These are phyloP conservation scores for Trichomonas tenax DNA, from an alignment of 208 protist species.

Conservation along the genomic window DNA sequence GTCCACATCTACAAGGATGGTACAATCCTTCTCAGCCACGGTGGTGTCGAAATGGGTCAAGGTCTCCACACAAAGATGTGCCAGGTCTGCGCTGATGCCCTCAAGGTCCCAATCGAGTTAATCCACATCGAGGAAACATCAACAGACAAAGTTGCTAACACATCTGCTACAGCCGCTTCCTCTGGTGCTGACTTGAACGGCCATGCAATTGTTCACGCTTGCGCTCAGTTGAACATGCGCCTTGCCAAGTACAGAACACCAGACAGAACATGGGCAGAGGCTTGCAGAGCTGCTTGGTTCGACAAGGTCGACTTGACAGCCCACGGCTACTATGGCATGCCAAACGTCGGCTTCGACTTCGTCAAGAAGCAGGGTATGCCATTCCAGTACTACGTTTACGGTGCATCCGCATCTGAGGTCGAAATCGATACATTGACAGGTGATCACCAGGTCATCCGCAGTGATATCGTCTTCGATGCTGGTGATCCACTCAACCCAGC, in stretches of 20 bases:
- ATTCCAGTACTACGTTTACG: constrained; percentile 4
- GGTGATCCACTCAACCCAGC: constrained; percentile 39
- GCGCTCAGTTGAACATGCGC: neutral
- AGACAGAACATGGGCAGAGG: neutral
- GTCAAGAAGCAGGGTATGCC: neutral
- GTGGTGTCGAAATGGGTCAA: constrained; percentile 47
- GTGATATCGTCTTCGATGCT: constrained; percentile 41
- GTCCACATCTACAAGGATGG: constrained; percentile 49
- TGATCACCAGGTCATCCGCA: constrained; percentile 29
- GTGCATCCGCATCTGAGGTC: constrained; percentile 33
- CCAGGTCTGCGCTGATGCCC: constrained; percentile 34
- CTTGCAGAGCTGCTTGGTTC: neutral
- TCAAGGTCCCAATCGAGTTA: constrained; percentile 29
- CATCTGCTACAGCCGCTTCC: constrained; percentile 9
- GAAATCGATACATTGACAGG: constrained; percentile 47
- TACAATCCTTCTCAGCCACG: constrained; percentile 38
- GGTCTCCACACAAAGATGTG: constrained; percentile 38
- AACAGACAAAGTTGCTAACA: neutral
- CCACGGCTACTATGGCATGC: neutral
- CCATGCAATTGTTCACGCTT: neutral
- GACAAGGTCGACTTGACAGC: neutral
- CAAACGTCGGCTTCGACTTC: neutral
- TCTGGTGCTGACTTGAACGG: constrained; percentile 10
- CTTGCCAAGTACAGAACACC: constrained; percentile 6
- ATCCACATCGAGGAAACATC: neutral